phyloP scores from a whole-genome alignment of 345 rosid species.

The Eucalyptus microcorys region DNA sequence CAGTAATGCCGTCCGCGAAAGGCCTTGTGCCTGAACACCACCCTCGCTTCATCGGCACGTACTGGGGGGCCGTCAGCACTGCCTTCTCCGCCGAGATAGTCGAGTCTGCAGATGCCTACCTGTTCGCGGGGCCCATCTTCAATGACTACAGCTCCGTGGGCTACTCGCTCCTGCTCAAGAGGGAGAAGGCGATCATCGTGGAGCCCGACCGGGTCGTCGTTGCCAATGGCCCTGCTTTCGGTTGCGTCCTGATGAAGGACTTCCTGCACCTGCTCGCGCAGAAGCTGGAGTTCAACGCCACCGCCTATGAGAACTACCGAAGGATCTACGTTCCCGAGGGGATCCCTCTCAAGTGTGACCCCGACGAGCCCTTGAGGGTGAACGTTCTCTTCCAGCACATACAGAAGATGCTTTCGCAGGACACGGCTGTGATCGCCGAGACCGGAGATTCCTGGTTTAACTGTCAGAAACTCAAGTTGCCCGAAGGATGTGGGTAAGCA shows the following conservation, averaged over 20 bases:
- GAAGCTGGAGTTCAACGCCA: conserved; percentile 5
- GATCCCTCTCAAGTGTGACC: conserved; percentile 1
- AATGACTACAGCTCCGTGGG: conserved; percentile 22
- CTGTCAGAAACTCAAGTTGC: conserved; percentile 20
- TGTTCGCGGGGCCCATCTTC: conserved; percentile 25
- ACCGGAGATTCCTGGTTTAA: conserved; percentile 26
- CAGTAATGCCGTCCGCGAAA: conserved; percentile 23
- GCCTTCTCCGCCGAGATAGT: conserved; percentile 17
- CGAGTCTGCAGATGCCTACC: conserved; percentile 21
- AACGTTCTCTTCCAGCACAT: conserved; percentile 11
- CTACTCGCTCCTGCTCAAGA: conserved; percentile 15
- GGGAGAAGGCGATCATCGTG: conserved; percentile 19
- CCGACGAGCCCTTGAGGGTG: conserved; percentile 10
- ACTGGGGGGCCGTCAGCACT: conserved; percentile 22
- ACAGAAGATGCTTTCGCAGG: conserved; percentile 6
- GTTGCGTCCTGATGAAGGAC: conserved; percentile 17
- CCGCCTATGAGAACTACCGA: conserved; percentile 10
- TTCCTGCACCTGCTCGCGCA: conserved; percentile 5
- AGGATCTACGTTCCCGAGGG: conserved; percentile 10
- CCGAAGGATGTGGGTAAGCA: conserved; percentile 21
- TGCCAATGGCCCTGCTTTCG: conserved; percentile 17
- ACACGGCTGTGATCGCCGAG: conserved; percentile 23
- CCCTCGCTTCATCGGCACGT: conserved; percentile 19
- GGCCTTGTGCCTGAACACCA: conserved; percentile 15
- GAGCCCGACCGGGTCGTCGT: conserved; percentile 20